phyloP scores from a whole-genome alignment of 1,284 basidiomycete genomes.

The Sporisorium sorghi region DNA sequence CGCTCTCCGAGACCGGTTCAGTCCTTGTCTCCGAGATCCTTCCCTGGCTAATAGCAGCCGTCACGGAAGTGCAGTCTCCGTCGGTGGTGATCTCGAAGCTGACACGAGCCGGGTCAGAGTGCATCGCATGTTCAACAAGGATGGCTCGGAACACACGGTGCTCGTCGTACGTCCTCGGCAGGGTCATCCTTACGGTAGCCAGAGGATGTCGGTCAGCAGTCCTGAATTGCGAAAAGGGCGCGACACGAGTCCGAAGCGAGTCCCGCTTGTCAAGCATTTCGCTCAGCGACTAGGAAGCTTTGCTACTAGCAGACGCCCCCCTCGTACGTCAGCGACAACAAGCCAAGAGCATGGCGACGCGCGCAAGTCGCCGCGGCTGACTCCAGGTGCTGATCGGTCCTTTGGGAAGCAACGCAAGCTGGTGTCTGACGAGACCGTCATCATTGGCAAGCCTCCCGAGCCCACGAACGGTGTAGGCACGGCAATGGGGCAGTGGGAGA shows the following conservation, averaged over 20 bases:
- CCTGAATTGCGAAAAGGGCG: constrained; percentile 8
- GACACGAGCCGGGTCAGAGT: constrained; percentile 3
- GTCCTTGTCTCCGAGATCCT: constrained; percentile 21
- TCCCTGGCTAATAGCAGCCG: not conserved
- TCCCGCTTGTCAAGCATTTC: not conserved
- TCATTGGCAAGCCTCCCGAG: constrained; percentile 22
- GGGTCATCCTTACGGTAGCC: constrained; percentile 5
- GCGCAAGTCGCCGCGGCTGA: not conserved
- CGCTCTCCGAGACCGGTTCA: constrained; percentile 14
- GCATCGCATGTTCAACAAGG: constrained; percentile 22
- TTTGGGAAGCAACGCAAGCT: constrained; percentile 21
- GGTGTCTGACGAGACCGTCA: constrained; percentile 30
- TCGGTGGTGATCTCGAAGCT: not conserved
- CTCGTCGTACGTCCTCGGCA: constrained; percentile 15
- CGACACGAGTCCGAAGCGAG: not conserved
- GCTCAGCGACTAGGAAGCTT: constrained; percentile 12
- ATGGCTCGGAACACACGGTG: constrained; percentile 25
- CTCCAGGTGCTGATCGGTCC: not conserved
- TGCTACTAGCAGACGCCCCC: not conserved
- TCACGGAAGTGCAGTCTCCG: not conserved
- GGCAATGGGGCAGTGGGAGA: not conserved
- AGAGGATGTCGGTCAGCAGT: constrained; percentile 13
- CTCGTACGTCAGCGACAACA: not conserved
- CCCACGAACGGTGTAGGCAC: not conserved
- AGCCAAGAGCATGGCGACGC: not conserved